A percentile compares a stretch with the other conserved stretches of the same genome.
Conservation (phyloP, 1,139 yeast genomes). For the Debaryomyces nepalensis region DNA sequence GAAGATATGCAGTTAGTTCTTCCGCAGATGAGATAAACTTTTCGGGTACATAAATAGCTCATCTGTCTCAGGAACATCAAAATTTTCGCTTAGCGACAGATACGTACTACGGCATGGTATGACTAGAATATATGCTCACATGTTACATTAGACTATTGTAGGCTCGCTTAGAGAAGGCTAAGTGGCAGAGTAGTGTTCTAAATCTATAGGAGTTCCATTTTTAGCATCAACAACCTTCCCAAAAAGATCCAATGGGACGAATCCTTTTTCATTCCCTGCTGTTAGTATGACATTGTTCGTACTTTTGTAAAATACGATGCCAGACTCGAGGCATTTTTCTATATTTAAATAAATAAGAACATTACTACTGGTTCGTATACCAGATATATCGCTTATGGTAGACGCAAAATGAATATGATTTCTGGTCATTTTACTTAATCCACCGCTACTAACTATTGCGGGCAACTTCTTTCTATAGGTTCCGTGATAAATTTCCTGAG, state of each 20-base stretch:
- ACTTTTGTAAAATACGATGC: slow-evolving; percentile 64
- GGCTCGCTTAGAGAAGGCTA: background rate
- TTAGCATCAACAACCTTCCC: slow-evolving; percentile 33
- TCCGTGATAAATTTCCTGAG: slow-evolving; percentile 70
- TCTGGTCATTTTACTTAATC: slow-evolving; percentile 71
- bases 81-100: background rate
- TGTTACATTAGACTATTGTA: background rate
- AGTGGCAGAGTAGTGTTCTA: background rate
- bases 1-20: no score
- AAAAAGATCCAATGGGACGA: slow-evolving; percentile 53
- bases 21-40: no score
- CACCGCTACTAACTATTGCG: slow-evolving; percentile 55
- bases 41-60: no score
- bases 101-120: slow-evolving; percentile 2
- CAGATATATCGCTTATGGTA: slow-evolving; percentile 55
- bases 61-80: no score
- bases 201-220: slow-evolving; percentile 13
- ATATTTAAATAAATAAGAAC: slow-evolving; percentile 68
- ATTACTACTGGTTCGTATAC: slow-evolving; percentile 66
- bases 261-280: slow-evolving; percentile 61
- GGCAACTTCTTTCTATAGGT: slow-evolving; percentile 60
- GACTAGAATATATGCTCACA: no score
- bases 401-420: slow-evolving; percentile 79
- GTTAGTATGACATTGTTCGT: slow-evolving; percentile 77
- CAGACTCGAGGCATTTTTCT: slow-evolving; percentile 45